Evolutionary conservation across 2,329 filamentous ascomycete species (phyloP).

Genomic region (Basipetospora chlamydospora): DNA sequence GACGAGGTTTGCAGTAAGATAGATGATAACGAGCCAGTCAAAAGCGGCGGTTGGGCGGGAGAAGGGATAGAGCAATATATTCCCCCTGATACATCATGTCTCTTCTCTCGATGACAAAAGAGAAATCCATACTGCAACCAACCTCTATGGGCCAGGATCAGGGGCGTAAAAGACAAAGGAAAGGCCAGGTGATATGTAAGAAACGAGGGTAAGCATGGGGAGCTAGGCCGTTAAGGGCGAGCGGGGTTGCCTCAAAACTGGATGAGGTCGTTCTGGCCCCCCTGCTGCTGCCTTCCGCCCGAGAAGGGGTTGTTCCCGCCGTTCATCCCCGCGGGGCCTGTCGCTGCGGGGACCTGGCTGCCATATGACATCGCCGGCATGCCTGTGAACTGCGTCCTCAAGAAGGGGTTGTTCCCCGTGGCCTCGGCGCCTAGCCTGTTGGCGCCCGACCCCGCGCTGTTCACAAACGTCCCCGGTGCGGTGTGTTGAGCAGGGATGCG

Average conservation of each 20-base stretch:
- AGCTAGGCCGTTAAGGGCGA: not conserved
- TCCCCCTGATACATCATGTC: too few relatives aligned
- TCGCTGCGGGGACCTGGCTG: conserved; percentile 36
- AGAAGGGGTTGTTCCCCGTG: conserved; percentile 79
- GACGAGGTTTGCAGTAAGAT: too few relatives aligned
- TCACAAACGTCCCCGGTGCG: conserved; percentile 89
- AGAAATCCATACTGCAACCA: too few relatives aligned
- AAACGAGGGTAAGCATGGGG: conserved; percentile 5
- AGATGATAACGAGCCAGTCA: too few relatives aligned
- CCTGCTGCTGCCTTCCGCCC: conserved; percentile 31
- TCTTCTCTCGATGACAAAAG: too few relatives aligned
- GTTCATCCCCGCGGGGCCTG: conserved; percentile 41
- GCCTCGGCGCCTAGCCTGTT: conserved; percentile 55
- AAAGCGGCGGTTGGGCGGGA: too few relatives aligned
- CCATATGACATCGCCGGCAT: conserved; percentile 47
- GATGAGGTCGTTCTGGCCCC: conserved; percentile 43
- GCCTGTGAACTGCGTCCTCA: conserved; percentile 71
- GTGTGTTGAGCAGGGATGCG: conserved; percentile 95
- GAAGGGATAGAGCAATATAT: too few relatives aligned
- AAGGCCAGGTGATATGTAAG: too few relatives aligned
- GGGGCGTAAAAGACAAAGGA: too few relatives aligned
- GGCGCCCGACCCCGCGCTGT: conserved; percentile 76
- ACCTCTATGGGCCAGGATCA: too few relatives aligned
- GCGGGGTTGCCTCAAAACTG: conserved; percentile 47
- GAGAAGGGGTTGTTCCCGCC: conserved; percentile 42